These are phyloP conservation scores for Ogataea chonburiensis DNA, from an alignment of 805 yeast genomes.

Conservation along the genomic window DNA sequence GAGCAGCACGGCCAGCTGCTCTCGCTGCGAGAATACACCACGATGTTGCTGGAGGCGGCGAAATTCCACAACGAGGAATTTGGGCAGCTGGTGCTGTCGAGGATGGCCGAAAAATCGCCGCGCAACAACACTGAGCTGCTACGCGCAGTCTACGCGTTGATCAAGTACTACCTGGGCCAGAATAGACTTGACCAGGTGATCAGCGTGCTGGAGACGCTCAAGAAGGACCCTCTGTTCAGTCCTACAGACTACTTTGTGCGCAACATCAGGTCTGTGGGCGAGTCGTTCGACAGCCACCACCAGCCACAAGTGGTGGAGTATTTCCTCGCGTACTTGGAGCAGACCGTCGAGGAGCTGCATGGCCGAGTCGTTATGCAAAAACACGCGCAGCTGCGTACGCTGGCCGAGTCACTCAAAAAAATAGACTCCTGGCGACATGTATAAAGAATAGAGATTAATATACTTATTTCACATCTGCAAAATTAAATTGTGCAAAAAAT, in stretches of 20 bases:
- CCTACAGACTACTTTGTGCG: conserved; percentile 15
- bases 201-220: conserved; percentile 17
- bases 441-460: too few species aligned
- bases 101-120: conserved; percentile 15
- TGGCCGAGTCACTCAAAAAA: conserved; percentile 3
- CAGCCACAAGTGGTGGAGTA: conserved; percentile 1
- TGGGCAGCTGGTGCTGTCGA: conserved; percentile 13
- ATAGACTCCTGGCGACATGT: conserved; percentile 6
- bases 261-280: conserved; percentile 1
- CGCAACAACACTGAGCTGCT: conserved; percentile 12
- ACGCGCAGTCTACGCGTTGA: conserved; percentile 16
- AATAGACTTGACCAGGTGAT: conserved; percentile 17
- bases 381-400: neutral
- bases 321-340: conserved; percentile 1
- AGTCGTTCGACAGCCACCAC: neutral
- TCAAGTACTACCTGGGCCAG: conserved; percentile 15
- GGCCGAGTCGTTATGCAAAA: neutral
- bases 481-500: too few species aligned
- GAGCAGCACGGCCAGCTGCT: conserved; percentile 1
- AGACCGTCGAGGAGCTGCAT: conserved; percentile 2
- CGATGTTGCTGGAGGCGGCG: conserved; percentile 13
- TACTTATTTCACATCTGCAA: neutral
- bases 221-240: conserved; percentile 13
- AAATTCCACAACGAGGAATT: conserved; percentile 11
- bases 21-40: conserved; percentile 8